These are phyloP conservation scores for Anthracocystis setariae DNA, from an alignment of 1,284 basidiomycete species.

Conservation along the genomic window DNA sequence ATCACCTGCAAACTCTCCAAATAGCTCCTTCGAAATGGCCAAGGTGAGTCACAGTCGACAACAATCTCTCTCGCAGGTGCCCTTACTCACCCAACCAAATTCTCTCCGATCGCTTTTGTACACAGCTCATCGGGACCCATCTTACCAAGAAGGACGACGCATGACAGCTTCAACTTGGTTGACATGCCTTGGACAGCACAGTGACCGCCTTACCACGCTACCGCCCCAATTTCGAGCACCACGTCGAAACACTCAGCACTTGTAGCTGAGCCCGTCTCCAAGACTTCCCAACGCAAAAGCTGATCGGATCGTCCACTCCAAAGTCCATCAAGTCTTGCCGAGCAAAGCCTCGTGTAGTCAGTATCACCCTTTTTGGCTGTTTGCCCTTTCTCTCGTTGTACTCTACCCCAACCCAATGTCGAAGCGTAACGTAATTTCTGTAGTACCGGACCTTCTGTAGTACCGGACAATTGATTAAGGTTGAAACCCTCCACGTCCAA, in stretches of 20 bases:
- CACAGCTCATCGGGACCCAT: slow-evolving; percentile 59
- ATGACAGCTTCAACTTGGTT: slow-evolving; percentile 11
- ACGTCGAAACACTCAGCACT: neutral
- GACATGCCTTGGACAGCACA: neutral
- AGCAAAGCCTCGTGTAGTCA: no score
- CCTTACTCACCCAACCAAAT: neutral
- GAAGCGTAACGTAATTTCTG: slow-evolving; percentile 21
- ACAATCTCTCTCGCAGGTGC: neutral
- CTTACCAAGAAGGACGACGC: slow-evolving; percentile 61
- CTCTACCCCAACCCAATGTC: slow-evolving; percentile 14
- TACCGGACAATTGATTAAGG: no score
- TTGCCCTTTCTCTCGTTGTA: slow-evolving; percentile 11
- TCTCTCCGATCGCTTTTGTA: neutral
- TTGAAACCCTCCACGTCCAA: no score
- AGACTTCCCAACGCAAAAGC: no score
- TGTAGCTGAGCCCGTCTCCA: no score
- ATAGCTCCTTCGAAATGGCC: slow-evolving; percentile 66
- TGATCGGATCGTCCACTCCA: no score
- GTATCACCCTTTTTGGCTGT: neutral
- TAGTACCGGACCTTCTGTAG: no score
- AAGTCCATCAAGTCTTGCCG: no score
- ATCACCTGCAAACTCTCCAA: neutral
- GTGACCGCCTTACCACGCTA: neutral
- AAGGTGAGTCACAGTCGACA: slow-evolving; percentile 22
- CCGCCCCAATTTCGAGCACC: neutral